phyloP scores from a whole-genome alignment of 768 basidiomycete genomes.

The Boletellus ananiceps region DNA sequence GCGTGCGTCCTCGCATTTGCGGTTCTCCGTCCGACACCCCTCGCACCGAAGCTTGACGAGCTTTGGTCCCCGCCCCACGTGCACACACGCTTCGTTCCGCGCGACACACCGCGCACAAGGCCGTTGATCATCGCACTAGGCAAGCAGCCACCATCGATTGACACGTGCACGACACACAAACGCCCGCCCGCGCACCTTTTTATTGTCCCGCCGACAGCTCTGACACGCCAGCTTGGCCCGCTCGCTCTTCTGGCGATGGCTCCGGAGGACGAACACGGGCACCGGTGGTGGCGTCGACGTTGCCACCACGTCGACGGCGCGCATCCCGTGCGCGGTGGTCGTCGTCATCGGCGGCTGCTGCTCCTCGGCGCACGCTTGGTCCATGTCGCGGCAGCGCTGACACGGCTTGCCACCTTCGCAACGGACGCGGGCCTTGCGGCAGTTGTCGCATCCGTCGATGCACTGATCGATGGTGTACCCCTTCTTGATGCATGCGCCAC shows the following conservation, averaged over 20 bases:
- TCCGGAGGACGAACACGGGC: slow-evolving; percentile 22
- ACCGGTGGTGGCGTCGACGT: too few relatives aligned
- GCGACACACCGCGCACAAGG: slow-evolving; percentile 58
- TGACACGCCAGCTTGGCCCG: slow-evolving; percentile 57
- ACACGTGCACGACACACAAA: not conserved
- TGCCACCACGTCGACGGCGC: too few relatives aligned
- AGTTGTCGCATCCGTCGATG: slow-evolving; percentile 57
- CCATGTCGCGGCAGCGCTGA: slow-evolving; percentile 31
- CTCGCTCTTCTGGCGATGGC: slow-evolving; percentile 36
- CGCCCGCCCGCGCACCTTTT: slow-evolving; percentile 41
- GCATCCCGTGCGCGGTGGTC: too few relatives aligned
- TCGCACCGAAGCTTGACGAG: slow-evolving; percentile 58
- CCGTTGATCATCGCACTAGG: slow-evolving; percentile 57
- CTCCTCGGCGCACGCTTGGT: slow-evolving; percentile 47
- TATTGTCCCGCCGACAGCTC: slow-evolving; percentile 59
- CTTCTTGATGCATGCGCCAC: slow-evolving; percentile 53
- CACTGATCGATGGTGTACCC: slow-evolving; percentile 50
- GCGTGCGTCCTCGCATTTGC: slow-evolving; percentile 54
- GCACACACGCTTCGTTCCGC: slow-evolving; percentile 52
- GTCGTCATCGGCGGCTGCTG: slow-evolving; percentile 32
- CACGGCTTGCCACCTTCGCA: slow-evolving; percentile 39
- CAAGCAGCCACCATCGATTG: not conserved
- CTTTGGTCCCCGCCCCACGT: slow-evolving; percentile 53
- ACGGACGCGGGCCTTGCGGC: slow-evolving; percentile 47
- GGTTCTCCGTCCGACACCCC: slow-evolving; percentile 50